Evolutionary conservation across 352 stramenopile genomes (phyloP), one percentile per base, ranked within the genome.

Genomic region (Pythium biforme): DNA sequence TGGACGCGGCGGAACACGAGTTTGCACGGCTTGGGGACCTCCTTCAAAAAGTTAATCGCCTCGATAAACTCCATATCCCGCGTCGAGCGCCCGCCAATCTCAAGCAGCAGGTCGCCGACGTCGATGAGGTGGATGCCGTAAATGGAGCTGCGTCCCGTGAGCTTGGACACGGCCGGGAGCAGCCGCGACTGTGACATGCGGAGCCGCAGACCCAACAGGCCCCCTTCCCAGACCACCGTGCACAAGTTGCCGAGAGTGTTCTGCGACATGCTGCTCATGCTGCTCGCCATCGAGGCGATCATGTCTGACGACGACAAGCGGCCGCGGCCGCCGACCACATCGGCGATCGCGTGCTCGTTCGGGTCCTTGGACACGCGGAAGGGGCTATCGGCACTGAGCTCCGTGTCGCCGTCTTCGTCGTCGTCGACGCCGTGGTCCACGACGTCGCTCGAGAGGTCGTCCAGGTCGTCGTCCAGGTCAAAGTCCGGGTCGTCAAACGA

Each of bases 51-150:
- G 20, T 83, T 70, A 61, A 95, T 95, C 17, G 85, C 80, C 17
- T 93, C 81, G 41, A 90, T 76, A 58, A 95, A 94, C 43, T 92
- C 77, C 85, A 95, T 90, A 26, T 93, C 84, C 5, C 76, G 69
- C 4, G 81, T 95, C 15, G 77, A 52, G 1, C 78, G 79, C 15
- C 79, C 72, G 45, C 86, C 86, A 51, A 95, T 94, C 29, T 83
- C 64, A 20, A 95, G 52, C 41, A 95, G 60, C 66, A 94, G 61
- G 67, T 95, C 86, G 17, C 86, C 86, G 4, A 95, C 77, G 40
- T 95, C 84, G 34, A 95, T 81, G 9, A 95, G 55, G 57, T 95
- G 86, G 54, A 95, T 90, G 29, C 86, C 86, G 53, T 86, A 83
- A 60, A 95, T 95, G 12, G 84, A 77, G 70, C 86, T 95, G 49